Evolutionary conservation across 148 eudicot genomes (phyloP).

Genomic region (Drosera capensis): DNA sequence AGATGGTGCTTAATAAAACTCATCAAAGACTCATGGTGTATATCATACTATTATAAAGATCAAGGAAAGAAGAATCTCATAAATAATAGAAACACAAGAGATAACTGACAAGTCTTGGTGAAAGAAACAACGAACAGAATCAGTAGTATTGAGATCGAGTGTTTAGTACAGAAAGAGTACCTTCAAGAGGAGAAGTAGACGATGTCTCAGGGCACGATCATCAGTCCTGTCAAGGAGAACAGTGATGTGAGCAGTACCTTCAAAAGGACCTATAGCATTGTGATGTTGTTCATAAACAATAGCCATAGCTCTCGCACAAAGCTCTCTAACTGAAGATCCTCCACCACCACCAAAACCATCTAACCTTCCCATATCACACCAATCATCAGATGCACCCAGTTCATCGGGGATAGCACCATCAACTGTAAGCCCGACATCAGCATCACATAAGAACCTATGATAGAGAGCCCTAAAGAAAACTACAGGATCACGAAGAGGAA

Average conservation of each 20-base stretch:
- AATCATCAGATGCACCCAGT: constrained; percentile 94
- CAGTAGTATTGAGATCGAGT: too few relatives aligned
- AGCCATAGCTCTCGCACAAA: constrained; percentile 98
- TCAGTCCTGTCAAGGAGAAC: constrained; percentile 91
- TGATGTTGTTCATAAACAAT: constrained; percentile 93
- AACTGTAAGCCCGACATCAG: constrained; percentile 82
- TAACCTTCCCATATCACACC: constrained; percentile 99
- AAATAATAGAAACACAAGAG: too few relatives aligned
- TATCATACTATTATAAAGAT: too few relatives aligned
- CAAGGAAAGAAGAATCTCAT: too few relatives aligned
- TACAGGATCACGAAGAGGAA: constrained; percentile 90
- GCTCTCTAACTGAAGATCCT: constrained; percentile 84
- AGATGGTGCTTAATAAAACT: too few relatives aligned
- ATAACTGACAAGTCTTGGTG: too few relatives aligned
- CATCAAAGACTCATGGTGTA: too few relatives aligned
- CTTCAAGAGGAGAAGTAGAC: constrained; percentile 84
- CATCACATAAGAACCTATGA: constrained; percentile 94
- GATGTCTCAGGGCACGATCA: constrained; percentile 96
- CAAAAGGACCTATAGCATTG: constrained; percentile 70
- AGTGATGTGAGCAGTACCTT: constrained; percentile 89
- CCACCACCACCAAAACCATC: constrained; percentile 99
- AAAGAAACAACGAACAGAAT: too few relatives aligned
- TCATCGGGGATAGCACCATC: constrained; percentile 98
- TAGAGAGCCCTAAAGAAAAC: constrained; percentile 94
- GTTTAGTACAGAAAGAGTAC: constrained; percentile 15